phyloP scores from a whole-genome alignment of 192 early-diverging fungal genomes.

The Podila epicladia region DNA sequence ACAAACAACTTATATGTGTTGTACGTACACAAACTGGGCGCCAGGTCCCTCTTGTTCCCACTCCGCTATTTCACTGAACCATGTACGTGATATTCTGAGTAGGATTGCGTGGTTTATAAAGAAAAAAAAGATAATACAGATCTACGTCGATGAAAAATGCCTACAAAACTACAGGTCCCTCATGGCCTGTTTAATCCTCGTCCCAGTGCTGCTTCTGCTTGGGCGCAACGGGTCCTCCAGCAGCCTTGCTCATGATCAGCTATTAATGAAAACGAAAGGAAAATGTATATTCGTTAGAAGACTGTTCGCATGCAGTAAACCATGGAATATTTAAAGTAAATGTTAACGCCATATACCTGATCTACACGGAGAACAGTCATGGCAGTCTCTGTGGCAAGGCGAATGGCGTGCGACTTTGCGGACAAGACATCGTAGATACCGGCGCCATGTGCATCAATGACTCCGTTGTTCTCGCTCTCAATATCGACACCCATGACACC shows the following conservation, averaged over 20 bases:
- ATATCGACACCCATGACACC: constrained; percentile 84
- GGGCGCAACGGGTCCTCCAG: constrained; percentile 93
- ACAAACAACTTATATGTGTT: no score
- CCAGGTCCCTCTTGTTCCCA: no score
- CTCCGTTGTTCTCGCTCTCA: constrained; percentile 73
- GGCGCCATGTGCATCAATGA: constrained; percentile 78
- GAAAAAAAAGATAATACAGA: no score
- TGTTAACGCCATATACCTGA: constrained; percentile 66
- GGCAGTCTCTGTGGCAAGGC: constrained; percentile 91
- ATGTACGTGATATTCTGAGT: no score
- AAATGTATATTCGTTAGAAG: background rate
- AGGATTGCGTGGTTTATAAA: no score
- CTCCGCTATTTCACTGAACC: no score
- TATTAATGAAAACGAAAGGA: constrained; percentile 14
- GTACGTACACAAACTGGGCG: no score
- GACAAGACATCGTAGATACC: constrained; percentile 84
- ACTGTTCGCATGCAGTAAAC: background rate
- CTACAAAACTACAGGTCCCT: background rate
- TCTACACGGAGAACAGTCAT: constrained; percentile 96
- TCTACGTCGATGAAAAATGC: background rate
- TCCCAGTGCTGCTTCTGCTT: constrained; percentile 93
- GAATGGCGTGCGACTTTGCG: constrained; percentile 90
- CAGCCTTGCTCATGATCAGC: constrained; percentile 99
- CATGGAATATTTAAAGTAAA: background rate
- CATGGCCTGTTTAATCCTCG: constrained; percentile 60